A percentile compares a stretch with the other conserved stretches of the same genome.
Evolutionary conservation across 495 filamentous ascomycete genomes (phyloP).

Genomic region (Umbilicaria muhlenbergii): DNA sequence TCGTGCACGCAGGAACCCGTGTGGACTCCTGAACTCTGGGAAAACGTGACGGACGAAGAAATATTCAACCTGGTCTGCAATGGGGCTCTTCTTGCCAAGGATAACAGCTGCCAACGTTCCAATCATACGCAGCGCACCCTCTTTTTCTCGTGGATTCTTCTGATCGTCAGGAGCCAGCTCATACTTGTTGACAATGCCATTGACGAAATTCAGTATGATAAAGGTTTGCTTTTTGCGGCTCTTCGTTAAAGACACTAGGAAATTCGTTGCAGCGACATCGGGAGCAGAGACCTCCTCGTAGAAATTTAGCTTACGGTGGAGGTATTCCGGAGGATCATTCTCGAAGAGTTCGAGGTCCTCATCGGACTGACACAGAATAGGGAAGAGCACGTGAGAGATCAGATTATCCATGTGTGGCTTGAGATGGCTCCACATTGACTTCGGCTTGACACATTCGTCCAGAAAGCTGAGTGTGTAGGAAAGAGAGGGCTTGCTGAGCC

Average conservation of each 20-base stretch:
- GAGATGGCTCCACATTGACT: slow-evolving; percentile 86
- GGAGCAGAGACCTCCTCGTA: slow-evolving; percentile 95
- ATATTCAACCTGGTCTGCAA: slow-evolving; percentile 96
- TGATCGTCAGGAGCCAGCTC: slow-evolving; percentile 69
- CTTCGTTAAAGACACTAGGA: slow-evolving; percentile 88
- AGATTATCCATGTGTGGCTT: slow-evolving; percentile 86
- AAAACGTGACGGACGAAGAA: slow-evolving; percentile 98
- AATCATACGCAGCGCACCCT: slow-evolving; percentile 94
- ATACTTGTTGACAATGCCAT: slow-evolving; percentile 78
- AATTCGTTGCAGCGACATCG: slow-evolving; percentile 93
- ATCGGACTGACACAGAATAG: slow-evolving; percentile 79
- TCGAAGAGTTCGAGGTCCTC: slow-evolving; percentile 93
- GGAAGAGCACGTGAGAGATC: slow-evolving; percentile 87
- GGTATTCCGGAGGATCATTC: slow-evolving; percentile 84
- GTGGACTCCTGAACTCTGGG: slow-evolving; percentile 85
- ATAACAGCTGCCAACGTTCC: slow-evolving; percentile 88
- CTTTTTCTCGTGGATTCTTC: slow-evolving; percentile 88
- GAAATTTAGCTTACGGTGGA: slow-evolving; percentile 92
- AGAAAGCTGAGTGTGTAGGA: slow-evolving; percentile 86
- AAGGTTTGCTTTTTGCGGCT: slow-evolving; percentile 90
- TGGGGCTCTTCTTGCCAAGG: slow-evolving; percentile 92
- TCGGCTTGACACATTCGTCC: slow-evolving; percentile 95
- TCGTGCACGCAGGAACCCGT: slow-evolving; percentile 86
- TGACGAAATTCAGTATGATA: slow-evolving; percentile 83
- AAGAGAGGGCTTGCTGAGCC: slow-evolving; percentile 86